Evolutionary conservation across 441 rosid species (phyloP), one percentile per base, ranked within the genome.

Genomic region (Erysimum pusillum): DNA sequence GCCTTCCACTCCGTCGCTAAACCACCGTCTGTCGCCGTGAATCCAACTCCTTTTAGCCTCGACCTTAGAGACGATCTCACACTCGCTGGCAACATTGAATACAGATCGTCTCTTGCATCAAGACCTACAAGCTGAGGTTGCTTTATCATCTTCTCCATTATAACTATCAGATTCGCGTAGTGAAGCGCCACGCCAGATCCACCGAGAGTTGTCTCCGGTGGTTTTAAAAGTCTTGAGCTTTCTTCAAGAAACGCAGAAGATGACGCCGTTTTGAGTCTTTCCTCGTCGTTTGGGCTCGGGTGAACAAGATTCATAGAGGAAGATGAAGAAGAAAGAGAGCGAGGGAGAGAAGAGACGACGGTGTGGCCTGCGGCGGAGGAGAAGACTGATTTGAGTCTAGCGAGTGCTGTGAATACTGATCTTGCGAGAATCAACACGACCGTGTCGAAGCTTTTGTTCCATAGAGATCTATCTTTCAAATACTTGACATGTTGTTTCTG

Each of bases 71-170:
- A 79, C 4, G 76, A 84, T 65, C 99, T 51, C 62, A 96, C 82
- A 63, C 96, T 91, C 53, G 75, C 80, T 10, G 99, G 98, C 14
- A 96, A 71, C 97, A 91, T 93, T 0, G 89, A 70, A 76, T 93
- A 96, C 2, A 96, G 82, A 75, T 93, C 97, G 53, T 96, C 97
- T 76, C 99, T 87, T 0, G 97, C 98, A 59, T 91, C 97, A 4
- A 87, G 83, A 9, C 99, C 99, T 2, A 96, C 95, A 46, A 91
- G 66, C 10, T 93, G 99, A 0, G 99, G 99, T 9, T 94, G 92
- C 58, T 86, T 89, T 20, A 96, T 90, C 98, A 96, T 91, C 74
- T 91, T 96, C 80, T 96, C 99, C 87, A 90, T 86, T 7, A 93
- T 88, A 28, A 96, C 88, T 0, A 96, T 89, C 72, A 96, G 76